These are phyloP conservation scores for Suhomyces wounanorum DNA, from an alignment of 1,139 yeast genomes.

Conservation along the genomic window DNA sequence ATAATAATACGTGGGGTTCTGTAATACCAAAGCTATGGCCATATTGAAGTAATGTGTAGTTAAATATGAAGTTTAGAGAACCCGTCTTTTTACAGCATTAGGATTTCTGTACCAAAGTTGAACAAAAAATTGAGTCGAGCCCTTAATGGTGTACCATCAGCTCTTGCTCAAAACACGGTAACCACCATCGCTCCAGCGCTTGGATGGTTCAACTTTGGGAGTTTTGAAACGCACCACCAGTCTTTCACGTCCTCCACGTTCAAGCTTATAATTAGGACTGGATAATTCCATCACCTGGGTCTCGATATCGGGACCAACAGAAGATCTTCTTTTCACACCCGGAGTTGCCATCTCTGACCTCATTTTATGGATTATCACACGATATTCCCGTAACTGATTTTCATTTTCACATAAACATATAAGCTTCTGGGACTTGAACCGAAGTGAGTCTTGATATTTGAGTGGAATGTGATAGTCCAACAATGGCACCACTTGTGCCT, in stretches of 20 bases:
- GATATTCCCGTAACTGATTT: conserved; percentile 28
- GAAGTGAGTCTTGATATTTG: conserved; percentile 25
- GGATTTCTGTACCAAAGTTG: no score
- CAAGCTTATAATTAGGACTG: conserved; percentile 4
- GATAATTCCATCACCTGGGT: conserved; percentile 7
- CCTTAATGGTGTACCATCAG: neutral
- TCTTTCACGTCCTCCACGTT: neutral
- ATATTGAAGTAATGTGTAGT: no score
- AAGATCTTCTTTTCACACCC: conserved; percentile 26
- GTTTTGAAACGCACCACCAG: neutral
- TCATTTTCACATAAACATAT: conserved; percentile 31
- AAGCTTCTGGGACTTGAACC: conserved; percentile 32
- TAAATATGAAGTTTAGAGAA: no score
- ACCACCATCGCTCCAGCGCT: neutral
- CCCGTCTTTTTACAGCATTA: no score
- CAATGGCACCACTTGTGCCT: conserved; percentile 16
- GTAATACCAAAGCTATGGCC: no score
- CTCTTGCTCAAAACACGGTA: conserved; percentile 1
- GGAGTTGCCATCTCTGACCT: conserved; percentile 45
- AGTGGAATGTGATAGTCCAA: conserved; percentile 11
- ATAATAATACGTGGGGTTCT: no score
- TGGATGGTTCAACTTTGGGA: neutral
- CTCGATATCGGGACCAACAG: conserved; percentile 5
- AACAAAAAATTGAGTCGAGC: no score
- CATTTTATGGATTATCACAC: conserved; percentile 40